phyloP scores from a whole-genome alignment of 1,284 basidiomycete genomes.

The Papiliotrema flavescens region DNA sequence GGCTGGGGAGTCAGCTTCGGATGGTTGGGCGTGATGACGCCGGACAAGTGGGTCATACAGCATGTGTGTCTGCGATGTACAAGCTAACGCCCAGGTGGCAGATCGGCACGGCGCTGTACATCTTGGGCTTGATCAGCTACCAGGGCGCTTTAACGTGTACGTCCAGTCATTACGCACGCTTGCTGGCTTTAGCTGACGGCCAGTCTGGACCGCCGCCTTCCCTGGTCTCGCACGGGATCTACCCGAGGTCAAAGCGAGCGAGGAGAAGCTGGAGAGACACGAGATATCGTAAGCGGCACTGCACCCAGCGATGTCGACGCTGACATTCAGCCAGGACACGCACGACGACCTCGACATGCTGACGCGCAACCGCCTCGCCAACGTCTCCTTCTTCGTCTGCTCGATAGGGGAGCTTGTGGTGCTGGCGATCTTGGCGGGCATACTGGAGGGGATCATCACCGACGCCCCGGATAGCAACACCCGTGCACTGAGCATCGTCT shows the following conservation, averaged over 20 bases:
- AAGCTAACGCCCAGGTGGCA: slow-evolving; percentile 57
- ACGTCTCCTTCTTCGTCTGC: slow-evolving; percentile 69
- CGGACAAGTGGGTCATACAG: slow-evolving; percentile 22
- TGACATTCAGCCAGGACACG: slow-evolving; percentile 53
- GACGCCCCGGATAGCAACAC: slow-evolving; percentile 78
- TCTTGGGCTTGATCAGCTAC: slow-evolving; percentile 75
- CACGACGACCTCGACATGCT: slow-evolving; percentile 65
- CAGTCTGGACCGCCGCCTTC: slow-evolving; percentile 71
- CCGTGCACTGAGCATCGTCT: slow-evolving; percentile 67
- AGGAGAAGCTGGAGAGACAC: slow-evolving; percentile 59
- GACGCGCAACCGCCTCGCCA: slow-evolving; percentile 70
- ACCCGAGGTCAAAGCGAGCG: slow-evolving; percentile 59
- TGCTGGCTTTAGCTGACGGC: too few relatives aligned
- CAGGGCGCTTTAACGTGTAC: slow-evolving; percentile 64
- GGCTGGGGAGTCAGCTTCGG: slow-evolving; percentile 77
- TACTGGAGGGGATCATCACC: slow-evolving; percentile 62
- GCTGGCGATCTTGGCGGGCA: slow-evolving; percentile 71
- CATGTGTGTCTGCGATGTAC: slow-evolving; percentile 20
- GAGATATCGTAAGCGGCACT: slow-evolving; percentile 49
- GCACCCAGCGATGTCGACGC: not conserved
- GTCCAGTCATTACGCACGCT: too few relatives aligned
- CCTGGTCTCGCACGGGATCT: slow-evolving; percentile 78
- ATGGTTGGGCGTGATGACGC: slow-evolving; percentile 56
- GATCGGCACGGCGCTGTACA: slow-evolving; percentile 71
- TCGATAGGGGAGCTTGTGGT: slow-evolving; percentile 69